These are phyloP conservation scores for Leucocoprinus leucothites DNA, from an alignment of 768 basidiomycete species.

Conservation along the genomic window DNA sequence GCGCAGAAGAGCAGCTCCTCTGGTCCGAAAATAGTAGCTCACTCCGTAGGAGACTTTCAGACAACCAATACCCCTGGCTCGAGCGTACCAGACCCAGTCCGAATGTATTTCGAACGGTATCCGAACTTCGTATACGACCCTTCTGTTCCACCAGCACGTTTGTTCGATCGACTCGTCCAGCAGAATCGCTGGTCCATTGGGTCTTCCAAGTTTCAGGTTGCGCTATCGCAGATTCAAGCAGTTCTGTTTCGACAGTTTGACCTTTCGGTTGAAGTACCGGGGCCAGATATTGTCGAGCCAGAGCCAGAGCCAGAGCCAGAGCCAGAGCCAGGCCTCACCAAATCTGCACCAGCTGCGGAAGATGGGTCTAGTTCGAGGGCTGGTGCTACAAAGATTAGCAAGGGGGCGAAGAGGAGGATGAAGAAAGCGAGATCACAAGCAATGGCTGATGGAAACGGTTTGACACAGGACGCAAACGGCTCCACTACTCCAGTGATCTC, in stretches of 20 bases:
- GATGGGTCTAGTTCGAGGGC: background rate
- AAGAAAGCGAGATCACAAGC: no score
- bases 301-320: no score
- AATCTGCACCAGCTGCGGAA: background rate
- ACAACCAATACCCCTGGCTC: no score
- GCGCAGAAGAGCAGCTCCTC: no score
- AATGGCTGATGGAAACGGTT: no score
- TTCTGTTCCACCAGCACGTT: slow-evolving; percentile 14
- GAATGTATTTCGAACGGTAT: slow-evolving; percentile 17
- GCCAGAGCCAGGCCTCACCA: background rate
- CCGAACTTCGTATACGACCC: slow-evolving; percentile 17
- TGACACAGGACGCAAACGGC: no score
- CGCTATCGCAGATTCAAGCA: slow-evolving; percentile 22
- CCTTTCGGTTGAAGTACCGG: background rate
- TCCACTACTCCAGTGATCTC: no score
- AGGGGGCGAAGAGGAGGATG: no score
- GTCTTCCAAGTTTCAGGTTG: slow-evolving; percentile 6
- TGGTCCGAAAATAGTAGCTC: no score
- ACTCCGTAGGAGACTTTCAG: no score
- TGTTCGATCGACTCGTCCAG: slow-evolving; percentile 24
- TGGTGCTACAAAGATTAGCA: no score
- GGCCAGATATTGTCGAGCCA: no score
- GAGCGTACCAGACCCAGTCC: background rate
- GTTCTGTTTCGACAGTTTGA: slow-evolving; percentile 34
- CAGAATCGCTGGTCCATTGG: slow-evolving; percentile 16